These are phyloP conservation scores for Tylopilus sp. DNA, from an alignment of 768 basidiomycete species.

Conservation along the genomic window DNA sequence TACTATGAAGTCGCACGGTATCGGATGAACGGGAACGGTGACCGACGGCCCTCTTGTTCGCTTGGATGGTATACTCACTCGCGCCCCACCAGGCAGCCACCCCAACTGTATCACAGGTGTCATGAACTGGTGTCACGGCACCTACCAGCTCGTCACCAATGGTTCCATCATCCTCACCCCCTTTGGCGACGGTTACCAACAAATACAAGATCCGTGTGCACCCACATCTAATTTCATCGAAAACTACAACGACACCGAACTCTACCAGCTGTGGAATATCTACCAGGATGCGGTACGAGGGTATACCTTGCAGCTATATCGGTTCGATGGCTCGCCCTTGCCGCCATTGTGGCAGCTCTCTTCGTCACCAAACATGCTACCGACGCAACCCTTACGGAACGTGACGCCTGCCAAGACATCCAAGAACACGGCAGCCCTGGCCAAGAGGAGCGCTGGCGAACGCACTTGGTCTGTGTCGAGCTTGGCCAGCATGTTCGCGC, in stretches of 20 bases:
- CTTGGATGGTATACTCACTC: background rate
- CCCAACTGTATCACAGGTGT: conserved; percentile 90
- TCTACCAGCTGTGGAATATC: conserved; percentile 66
- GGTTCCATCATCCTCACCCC: conserved; percentile 78
- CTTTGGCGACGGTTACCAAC: conserved; percentile 87
- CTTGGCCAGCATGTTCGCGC: conserved; percentile 9
- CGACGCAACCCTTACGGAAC: conserved; percentile 64
- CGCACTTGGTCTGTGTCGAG: conserved; percentile 17
- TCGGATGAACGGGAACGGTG: conserved; percentile 85
- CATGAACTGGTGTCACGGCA: conserved; percentile 89
- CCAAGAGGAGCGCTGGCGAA: conserved; percentile 26
- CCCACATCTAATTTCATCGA: conserved; percentile 87
- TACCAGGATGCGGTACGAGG: conserved; percentile 59
- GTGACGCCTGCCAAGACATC: conserved; percentile 28
- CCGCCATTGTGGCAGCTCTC: conserved; percentile 68
- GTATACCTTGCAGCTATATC: conserved; percentile 72
- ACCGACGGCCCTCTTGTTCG: background rate
- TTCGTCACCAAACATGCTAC: conserved; percentile 82
- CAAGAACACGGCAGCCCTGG: conserved; percentile 11
- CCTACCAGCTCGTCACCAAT: conserved; percentile 60
- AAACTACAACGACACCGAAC: conserved; percentile 72
- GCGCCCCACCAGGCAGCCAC: conserved; percentile 51
- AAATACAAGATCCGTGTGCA: conserved; percentile 91
- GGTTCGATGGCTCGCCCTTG: conserved; percentile 73
- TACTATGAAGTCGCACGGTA: conserved; percentile 91